Percentiles rank a stretch among this genome's conserved stretches.
These are phyloP conservation scores for Blastocystis sp. DNA, from an alignment of 352 stramenopile genomes.

Conservation along the genomic window DNA sequence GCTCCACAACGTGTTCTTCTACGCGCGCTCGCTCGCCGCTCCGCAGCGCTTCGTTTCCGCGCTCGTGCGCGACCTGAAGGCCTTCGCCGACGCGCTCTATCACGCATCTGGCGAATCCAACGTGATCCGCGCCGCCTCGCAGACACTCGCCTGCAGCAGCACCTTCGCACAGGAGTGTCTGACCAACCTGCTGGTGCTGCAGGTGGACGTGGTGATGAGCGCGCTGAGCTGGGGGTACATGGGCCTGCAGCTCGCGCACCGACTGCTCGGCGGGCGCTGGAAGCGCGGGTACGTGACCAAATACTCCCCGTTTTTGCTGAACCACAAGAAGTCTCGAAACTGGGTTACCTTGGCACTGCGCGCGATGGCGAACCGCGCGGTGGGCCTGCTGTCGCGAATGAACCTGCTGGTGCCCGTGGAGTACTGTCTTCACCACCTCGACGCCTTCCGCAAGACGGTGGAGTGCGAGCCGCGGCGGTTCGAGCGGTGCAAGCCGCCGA, in stretches of 20 bases:
- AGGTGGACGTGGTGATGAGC: not conserved
- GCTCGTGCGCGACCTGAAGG: not conserved
- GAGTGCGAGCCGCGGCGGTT: not conserved
- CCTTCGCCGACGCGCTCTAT: not conserved
- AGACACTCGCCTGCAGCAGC: not conserved
- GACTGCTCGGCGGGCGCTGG: not conserved
- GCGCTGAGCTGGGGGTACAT: not conserved
- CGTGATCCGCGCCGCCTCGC: not conserved
- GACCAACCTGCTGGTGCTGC: not conserved
- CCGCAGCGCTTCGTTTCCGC: not conserved
- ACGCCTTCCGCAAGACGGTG: not conserved
- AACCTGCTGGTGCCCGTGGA: not conserved
- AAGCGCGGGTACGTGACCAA: not conserved
- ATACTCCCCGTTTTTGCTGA: constrained; percentile 18
- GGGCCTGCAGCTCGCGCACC: not conserved
- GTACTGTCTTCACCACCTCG: not conserved
- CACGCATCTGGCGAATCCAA: not conserved
- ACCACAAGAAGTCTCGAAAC: not conserved
- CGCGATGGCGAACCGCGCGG: not conserved
- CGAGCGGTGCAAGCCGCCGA: not conserved
- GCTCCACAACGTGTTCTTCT: not conserved
- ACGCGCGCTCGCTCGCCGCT: not conserved
- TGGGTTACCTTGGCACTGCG: not conserved
- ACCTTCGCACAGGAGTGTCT: not conserved
- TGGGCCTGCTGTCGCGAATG: not conserved